These are phyloP conservation scores for Mortierella sp. DNA, from an alignment of 371 early-diverging fungal species.

Conservation along the genomic window DNA sequence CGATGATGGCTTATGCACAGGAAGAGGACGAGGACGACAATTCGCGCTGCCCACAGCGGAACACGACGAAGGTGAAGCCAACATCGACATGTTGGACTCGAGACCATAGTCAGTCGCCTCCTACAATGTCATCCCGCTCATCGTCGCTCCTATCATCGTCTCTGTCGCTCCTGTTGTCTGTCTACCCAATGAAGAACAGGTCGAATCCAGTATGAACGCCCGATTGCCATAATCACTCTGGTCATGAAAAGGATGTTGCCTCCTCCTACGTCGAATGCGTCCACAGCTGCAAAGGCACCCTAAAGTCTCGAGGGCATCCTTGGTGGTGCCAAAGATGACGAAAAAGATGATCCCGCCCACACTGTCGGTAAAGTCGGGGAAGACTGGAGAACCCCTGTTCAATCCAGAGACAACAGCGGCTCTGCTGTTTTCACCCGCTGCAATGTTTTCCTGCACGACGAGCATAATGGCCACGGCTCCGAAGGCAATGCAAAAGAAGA, in stretches of 20 bases:
- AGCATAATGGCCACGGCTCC: slow-evolving; percentile 21
- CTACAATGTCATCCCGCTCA: background rate
- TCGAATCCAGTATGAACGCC: background rate
- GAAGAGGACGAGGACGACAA: background rate
- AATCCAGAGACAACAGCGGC: background rate
- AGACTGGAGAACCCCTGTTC: background rate
- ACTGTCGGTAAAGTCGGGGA: slow-evolving; percentile 37
- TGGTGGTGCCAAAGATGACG: slow-evolving; percentile 39
- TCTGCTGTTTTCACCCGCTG: background rate
- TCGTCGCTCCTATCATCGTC: background rate
- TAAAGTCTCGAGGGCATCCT: slow-evolving; percentile 15
- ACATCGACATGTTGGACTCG: background rate
- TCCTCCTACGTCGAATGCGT: background rate
- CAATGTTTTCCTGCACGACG: slow-evolving; percentile 9
- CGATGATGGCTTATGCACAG: background rate
- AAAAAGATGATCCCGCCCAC: slow-evolving; percentile 22
- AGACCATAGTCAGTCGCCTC: background rate
- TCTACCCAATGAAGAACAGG: background rate
- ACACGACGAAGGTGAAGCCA: background rate
- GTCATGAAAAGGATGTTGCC: background rate
- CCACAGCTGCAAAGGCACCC: background rate
- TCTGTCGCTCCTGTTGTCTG: background rate
- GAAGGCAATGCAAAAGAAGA: slow-evolving; percentile 27
- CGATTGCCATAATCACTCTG: background rate
- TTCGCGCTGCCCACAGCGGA: background rate